A percentile compares a stretch with the other conserved stretches of the same genome.
These are phyloP conservation scores for Tuber borchii DNA, from an alignment of 495 filamentous ascomycete genomes.

Conservation along the genomic window DNA sequence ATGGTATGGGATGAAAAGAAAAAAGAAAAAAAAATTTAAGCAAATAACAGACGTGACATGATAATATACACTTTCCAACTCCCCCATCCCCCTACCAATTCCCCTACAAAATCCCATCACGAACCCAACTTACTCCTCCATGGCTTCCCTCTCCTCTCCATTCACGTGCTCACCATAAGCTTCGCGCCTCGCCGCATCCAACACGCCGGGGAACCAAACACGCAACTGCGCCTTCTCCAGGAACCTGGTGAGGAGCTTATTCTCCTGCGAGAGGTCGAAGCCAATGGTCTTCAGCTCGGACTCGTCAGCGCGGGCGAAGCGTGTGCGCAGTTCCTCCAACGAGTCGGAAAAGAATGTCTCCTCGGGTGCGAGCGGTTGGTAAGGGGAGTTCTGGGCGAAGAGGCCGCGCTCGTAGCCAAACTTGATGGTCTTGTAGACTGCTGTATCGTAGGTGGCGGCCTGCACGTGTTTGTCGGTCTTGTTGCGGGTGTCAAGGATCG, in stretches of 20 bases:
- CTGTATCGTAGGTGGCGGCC: constrained; percentile 32
- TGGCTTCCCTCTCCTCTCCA: constrained; percentile 43
- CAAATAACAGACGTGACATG: background rate
- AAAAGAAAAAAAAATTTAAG: background rate
- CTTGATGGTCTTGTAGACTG: constrained; percentile 40
- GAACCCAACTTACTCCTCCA: constrained; percentile 1
- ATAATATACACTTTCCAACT: background rate
- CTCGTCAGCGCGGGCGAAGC: constrained; percentile 35
- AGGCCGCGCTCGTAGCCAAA: constrained; percentile 38
- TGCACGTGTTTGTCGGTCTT: constrained; percentile 40
- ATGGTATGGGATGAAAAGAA: background rate
- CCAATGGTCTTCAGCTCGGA: constrained; percentile 26
- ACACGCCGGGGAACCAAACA: constrained; percentile 29
- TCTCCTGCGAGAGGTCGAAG: constrained; percentile 34
- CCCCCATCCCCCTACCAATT: constrained; percentile 20
- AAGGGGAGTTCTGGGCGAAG: constrained; percentile 29
- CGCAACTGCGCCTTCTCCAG: constrained; percentile 20
- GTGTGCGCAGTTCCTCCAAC: constrained; percentile 28
- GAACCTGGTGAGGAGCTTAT: constrained; percentile 25
- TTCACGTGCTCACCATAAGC: constrained; percentile 34
- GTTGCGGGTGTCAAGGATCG: constrained; percentile 38
- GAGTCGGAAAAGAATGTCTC: constrained; percentile 29
- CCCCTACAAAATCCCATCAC: background rate
- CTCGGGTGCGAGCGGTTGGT: constrained; percentile 27
- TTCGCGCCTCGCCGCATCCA: constrained; percentile 44